Evolutionary conservation across 2,329 filamentous ascomycete species (phyloP).

Genomic region (Fusarium citri): DNA sequence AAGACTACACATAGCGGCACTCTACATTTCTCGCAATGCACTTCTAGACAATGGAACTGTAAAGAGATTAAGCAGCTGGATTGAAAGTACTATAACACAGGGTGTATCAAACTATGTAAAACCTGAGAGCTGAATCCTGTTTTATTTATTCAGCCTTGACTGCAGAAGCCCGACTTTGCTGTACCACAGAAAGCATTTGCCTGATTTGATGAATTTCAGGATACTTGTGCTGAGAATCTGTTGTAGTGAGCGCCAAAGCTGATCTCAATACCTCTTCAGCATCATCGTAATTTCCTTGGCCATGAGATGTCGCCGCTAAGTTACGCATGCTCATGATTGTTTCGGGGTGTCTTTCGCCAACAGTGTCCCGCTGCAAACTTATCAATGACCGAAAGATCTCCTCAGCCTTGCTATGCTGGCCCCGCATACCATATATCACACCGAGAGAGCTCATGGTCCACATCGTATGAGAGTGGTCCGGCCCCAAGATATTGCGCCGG

Average conservation of each 20-base stretch:
- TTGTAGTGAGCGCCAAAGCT: background rate
- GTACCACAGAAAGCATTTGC: background rate
- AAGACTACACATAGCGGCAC: too few species aligned
- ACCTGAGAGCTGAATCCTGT: too few species aligned
- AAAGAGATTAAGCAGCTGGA: too few species aligned
- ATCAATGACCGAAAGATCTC: background rate
- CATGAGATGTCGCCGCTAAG: background rate
- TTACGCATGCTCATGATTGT: background rate
- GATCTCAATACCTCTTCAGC: background rate
- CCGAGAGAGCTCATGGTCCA: background rate
- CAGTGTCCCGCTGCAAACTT: background rate
- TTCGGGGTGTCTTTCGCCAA: background rate
- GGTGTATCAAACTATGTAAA: too few species aligned
- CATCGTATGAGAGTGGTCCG: background rate
- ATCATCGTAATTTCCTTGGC: background rate
- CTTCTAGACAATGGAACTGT: too few species aligned
- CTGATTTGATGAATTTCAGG: background rate
- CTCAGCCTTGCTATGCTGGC: background rate
- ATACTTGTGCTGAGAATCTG: background rate
- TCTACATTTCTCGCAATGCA: too few species aligned
- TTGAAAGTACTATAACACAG: too few species aligned
- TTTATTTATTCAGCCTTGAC: too few species aligned
- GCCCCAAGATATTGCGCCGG: background rate
- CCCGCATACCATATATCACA: background rate
- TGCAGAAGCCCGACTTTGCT: background rate